Percentiles rank a stretch among this genome's conserved stretches.
These are phyloP conservation scores for Allium cepa DNA, from an alignment of 106 monocot genomes.

Conservation along the genomic window DNA sequence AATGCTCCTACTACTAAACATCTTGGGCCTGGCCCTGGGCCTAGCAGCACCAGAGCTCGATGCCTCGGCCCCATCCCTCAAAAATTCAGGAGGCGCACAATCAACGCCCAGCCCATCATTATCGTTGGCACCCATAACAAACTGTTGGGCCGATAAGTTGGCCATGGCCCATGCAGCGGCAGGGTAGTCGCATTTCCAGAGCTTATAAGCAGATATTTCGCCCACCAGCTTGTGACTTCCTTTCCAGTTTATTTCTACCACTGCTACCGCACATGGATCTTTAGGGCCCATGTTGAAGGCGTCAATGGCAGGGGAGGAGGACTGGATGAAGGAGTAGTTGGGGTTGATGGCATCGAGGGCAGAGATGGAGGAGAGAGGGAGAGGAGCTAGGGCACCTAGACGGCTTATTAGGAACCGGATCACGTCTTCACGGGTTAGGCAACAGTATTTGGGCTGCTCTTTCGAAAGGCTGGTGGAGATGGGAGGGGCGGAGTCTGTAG, in stretches of 20 bases:
- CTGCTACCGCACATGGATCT: constrained; percentile 65
- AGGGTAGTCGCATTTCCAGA: constrained; percentile 83
- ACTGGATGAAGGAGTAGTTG: constrained; percentile 38
- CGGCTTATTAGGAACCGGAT: constrained; percentile 79
- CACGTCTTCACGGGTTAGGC: constrained; percentile 82
- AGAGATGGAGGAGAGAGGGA: constrained; percentile 70
- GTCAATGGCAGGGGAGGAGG: constrained; percentile 55
- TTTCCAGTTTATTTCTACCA: constrained; percentile 48
- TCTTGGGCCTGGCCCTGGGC: constrained; percentile 22
- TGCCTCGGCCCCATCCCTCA: constrained; percentile 17
- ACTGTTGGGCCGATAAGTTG: constrained; percentile 77
- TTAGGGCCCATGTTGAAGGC: constrained; percentile 32
- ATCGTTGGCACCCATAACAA: constrained; percentile 75
- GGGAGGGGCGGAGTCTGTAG: background rate
- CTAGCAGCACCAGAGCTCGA: constrained; percentile 12
- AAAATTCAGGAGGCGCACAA: constrained; percentile 15
- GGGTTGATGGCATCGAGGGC: constrained; percentile 46
- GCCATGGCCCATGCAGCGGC: constrained; percentile 79
- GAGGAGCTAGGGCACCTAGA: constrained; percentile 85
- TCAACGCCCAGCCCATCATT: constrained; percentile 9
- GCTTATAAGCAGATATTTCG: constrained; percentile 85
- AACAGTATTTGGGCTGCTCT: constrained; percentile 53
- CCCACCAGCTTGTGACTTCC: constrained; percentile 73
- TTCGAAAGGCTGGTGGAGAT: constrained; percentile 9
- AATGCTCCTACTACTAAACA: constrained; percentile 87